Base-by-base conservation (phyloP, 1,284 basidiomycete species). In the Sparassis latifolia region DNA sequence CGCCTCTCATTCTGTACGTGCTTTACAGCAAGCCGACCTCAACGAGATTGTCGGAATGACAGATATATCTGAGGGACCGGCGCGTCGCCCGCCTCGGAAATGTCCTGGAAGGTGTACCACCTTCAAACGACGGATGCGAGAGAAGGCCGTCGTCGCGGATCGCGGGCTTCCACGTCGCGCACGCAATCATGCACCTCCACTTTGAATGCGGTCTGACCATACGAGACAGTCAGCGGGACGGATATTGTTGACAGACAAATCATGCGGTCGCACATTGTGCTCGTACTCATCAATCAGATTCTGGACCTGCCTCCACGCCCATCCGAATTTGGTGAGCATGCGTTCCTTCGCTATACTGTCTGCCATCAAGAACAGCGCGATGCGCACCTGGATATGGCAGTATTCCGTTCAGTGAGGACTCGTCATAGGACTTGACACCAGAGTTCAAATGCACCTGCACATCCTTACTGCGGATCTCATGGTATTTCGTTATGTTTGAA, bases 321-420 rank as follows among this genome's bases (percentile, higher is more conserved):
- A 86, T 1, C 65, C 65, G 59, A 70, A 80, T 48, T 79, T 69
- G 10, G 52, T 60, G 60, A 77, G 59, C 71, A 79, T 77, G 55
- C 61, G 71, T 46, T 82, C 80, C 58, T 73, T 70, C 42, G 66
- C 65, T 10, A 50, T 45, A 6, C 52, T 52, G 41, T 76, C 66
- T 1, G 68, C 58, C 7, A 64, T 58, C 42, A 86, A 63, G 57
- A 80, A 84, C 47, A 66, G 68, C 6, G 79, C 80, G 5, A 78
- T 67, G 2, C 78, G 75, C 28, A 78, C 58, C 62, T 62, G 40
- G 4, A 33, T 2, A 30, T 4, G 32, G 5, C 4, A 42, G 29
- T 35, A 20, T 20, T 20, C 20, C 20, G 20, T 20, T 20, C 20
- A 20, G 20, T 20, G 20, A 20, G 20, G 20, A 20, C 20, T 20